Evolutionary conservation across 768 basidiomycete genomes (phyloP).

Genomic region (Lentinus tigrinus): DNA sequence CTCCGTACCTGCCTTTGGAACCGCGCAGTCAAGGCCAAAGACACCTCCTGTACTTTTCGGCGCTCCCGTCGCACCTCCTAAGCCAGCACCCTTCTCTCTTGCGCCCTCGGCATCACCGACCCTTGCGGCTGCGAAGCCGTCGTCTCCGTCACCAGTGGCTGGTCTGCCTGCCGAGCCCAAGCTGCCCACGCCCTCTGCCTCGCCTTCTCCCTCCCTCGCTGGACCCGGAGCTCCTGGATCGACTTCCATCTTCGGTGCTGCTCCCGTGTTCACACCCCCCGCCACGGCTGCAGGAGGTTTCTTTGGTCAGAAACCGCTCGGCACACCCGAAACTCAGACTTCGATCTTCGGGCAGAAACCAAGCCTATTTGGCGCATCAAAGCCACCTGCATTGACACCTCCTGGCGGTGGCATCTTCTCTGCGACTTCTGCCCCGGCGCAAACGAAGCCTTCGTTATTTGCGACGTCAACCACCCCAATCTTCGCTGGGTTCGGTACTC

Average conservation of each 20-base stretch:
- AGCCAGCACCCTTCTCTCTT: conserved; percentile 15
- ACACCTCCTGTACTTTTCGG: conserved; percentile 45
- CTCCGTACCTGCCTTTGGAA: neutral
- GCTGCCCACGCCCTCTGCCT: conserved; percentile 10
- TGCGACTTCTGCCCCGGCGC: conserved; percentile 5
- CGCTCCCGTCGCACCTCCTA: conserved; percentile 6
- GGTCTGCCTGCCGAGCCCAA: neutral
- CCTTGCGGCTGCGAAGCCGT: neutral
- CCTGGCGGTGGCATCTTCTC: neutral
- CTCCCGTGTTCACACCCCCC: conserved; percentile 6
- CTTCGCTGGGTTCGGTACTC: neutral
- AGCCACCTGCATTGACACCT: neutral
- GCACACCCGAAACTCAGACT: neutral
- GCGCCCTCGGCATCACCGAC: neutral
- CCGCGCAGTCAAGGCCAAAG: conserved; percentile 36
- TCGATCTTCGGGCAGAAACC: neutral
- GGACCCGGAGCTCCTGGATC: conserved; percentile 1
- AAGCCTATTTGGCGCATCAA: neutral
- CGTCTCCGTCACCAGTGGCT: neutral
- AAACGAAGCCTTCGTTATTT: neutral
- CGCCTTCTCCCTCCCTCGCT: neutral
- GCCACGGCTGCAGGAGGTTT: neutral
- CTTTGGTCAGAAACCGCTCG: conserved; percentile 6
- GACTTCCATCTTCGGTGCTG: conserved; percentile 2
- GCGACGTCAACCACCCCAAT: neutral